Percentiles rank a stretch among this genome's conserved stretches.
Evolutionary conservation across 306 rosid species (phyloP).

Genomic region (Acacia melanoxylon): DNA sequence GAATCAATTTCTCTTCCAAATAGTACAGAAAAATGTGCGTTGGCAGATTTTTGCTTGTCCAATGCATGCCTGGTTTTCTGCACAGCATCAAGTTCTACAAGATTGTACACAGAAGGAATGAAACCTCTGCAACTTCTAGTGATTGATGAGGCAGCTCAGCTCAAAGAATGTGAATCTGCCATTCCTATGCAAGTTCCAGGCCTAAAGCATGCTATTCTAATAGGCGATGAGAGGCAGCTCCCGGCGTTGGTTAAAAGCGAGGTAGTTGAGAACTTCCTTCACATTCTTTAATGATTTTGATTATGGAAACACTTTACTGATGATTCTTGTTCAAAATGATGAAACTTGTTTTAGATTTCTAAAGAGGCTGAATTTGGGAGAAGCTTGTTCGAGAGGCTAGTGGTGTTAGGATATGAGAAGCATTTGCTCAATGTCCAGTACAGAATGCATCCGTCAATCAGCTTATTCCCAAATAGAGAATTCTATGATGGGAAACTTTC

Average conservation of each 20-base stretch:
- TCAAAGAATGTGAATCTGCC: slow-evolving; percentile 60
- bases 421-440: slow-evolving; percentile 39
- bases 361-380: slow-evolving; percentile 42
- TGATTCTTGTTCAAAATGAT: background rate
- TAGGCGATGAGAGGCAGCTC: slow-evolving; percentile 59
- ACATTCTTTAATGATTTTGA: slow-evolving; percentile 4
- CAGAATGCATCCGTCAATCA: slow-evolving; percentile 51
- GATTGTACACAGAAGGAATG: slow-evolving; percentile 20
- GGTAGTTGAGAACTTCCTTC: slow-evolving; percentile 34
- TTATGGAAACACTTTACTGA: background rate
- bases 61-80: slow-evolving; percentile 54
- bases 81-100: slow-evolving; percentile 48
- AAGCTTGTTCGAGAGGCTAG: slow-evolving; percentile 47
- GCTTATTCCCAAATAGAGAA: slow-evolving; percentile 41
- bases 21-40: background rate
- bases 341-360: slow-evolving; percentile 25
- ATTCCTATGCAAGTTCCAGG: slow-evolving; percentile 54
- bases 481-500: slow-evolving; percentile 34
- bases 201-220: slow-evolving; percentile 40
- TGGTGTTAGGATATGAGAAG: slow-evolving; percentile 27
- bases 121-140: slow-evolving; percentile 38
- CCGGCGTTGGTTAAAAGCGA: slow-evolving; percentile 57
- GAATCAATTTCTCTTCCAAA: slow-evolving; percentile 20
- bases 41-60: slow-evolving; percentile 40
- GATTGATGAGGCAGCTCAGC: slow-evolving; percentile 63